Base-by-base conservation (phyloP, 2,329 filamentous ascomycete genomes). In the Madurella fahalii region DNA sequence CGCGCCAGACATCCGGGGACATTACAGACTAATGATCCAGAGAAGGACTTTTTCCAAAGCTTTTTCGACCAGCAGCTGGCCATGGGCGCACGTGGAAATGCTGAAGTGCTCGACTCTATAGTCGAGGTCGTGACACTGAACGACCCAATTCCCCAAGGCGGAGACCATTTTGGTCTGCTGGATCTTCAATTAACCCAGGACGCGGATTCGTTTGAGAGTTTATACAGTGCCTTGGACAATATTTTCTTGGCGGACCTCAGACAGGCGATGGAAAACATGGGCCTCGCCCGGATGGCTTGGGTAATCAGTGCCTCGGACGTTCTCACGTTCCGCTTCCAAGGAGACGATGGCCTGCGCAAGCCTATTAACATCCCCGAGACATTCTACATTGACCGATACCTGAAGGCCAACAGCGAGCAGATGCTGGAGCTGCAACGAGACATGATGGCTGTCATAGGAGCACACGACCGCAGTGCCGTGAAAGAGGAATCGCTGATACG, bases 31-130 rank as follows among this genome's bases (percentile, higher is more conserved):
- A 64, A 56, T 12, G 71, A 72, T 9, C 65, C 69, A 17, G 74
- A 75, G 53, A 71, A 71, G 48, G 71, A 72, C 20, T 75, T 79
- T 40, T 80, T 77, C 54, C 71, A 76, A 11, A 69, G 65, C 9
- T 64, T 82, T 13, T 67, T 67, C 7, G 63, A 51, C 9, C 57
- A 50, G 47, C 56, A 47, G 9, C 31, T 17, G 11, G 34, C 31
- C 9, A 32, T 16, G 7, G 43, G 41, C 2, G 32, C 25, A 13
- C 17, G 16, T 4, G 12, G 40, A 41, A 32, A 45, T 13, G 12
- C 34, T 8, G 49, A 52, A 17, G 44, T 49, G 4, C 48, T 64
- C 40, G 47, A 43, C 11, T 51, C 60, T 1, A 39, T 44, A 1
- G 58, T 58, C 16, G 57, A 60, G 32, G 46, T 59, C 11, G 50